These are phyloP conservation scores for Penicillium oxalicum DNA, from an alignment of 2,329 filamentous ascomycete species.

Conservation along the genomic window DNA sequence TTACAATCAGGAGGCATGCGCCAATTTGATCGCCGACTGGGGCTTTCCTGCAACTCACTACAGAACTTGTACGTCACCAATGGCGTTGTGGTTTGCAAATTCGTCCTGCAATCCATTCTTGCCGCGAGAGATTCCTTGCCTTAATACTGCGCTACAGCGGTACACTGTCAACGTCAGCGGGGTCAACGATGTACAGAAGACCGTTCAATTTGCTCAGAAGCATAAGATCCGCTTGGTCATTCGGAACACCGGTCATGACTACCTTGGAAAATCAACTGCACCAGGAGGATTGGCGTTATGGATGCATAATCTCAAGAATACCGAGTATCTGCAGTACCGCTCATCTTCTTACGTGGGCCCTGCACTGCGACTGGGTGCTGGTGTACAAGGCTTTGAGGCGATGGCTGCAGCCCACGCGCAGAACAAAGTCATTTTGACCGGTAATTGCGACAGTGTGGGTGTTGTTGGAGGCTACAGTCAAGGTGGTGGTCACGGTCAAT, in stretches of 20 bases:
- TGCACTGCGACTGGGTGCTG: conserved; percentile 11
- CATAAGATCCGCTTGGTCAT: conserved; percentile 27
- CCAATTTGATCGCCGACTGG: conserved; percentile 39
- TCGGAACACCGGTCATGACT: conserved; percentile 43
- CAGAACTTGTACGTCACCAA: conserved; percentile 20
- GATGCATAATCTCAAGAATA: conserved; percentile 39
- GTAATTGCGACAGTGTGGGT: conserved; percentile 6
- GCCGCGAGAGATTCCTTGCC: conserved; percentile 6
- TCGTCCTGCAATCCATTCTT: conserved; percentile 36
- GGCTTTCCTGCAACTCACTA: conserved; percentile 22
- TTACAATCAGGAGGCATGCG: conserved; percentile 41
- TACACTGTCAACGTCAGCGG: conserved; percentile 13
- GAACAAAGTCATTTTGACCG: conserved; percentile 3
- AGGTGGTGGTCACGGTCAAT: conserved; percentile 41
- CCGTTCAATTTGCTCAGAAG: conserved; percentile 5
- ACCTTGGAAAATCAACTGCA: conserved; percentile 32
- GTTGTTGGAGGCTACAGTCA: conserved; percentile 34
- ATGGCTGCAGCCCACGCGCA: conserved; percentile 4
- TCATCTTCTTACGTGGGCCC: conserved; percentile 7
- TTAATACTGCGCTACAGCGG: conserved; percentile 1
- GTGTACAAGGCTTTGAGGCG: conserved; percentile 9
- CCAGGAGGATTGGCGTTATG: conserved; percentile 35
- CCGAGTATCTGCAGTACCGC: conserved; percentile 14
- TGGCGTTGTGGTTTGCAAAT: conserved; percentile 32
- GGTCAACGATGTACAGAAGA: conserved; percentile 1